Base-by-base conservation (phyloP, 169 alveolate genomes). In the Cryptosporidium viatorum region DNA sequence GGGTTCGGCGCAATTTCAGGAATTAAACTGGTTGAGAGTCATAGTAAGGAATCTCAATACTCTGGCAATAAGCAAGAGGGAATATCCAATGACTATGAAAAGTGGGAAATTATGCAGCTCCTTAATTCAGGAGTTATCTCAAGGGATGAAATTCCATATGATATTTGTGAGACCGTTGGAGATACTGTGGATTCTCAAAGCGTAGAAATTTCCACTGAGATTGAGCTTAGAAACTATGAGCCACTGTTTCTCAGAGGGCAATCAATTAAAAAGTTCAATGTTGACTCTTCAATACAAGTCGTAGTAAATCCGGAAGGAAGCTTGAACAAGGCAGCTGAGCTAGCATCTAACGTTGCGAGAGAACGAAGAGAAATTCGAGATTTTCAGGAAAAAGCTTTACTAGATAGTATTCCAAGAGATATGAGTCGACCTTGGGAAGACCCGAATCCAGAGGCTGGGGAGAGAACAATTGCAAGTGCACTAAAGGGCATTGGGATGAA, bases 181-280 rank as follows among this genome's bases (percentile, higher is more conserved):
- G 65, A 80, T n/a, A 23, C 35, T 14, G 10, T 35, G 33, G 45
- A 33, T 12, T 31, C 52, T 10, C 55, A 41, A 48, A 43, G 16
- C 26, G 58, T 80, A 23, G 89, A 80, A 75, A 29, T 65, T 2
- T 80, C 89, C 1, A 65, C 94, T 5, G 99, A 97, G 85, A 92
- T 98, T 21, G 99, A 97, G 86, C 93, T 97, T 58, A 95, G 95
- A 86, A 98, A 97, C 23, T 96, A 94, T 71, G 98, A 96, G 48
- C 98, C 99, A 33, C 95, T 97, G 10, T 98, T 98, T 93, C 95
- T 98, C 18, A 96, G 97, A 60, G 99, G 99, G 6, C 97, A 97
- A 86, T 97, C 99, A 4, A 95, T 98, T 9, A 96, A 96, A 84
- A 80, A 94, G 95, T 16, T 95, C 71, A 14, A 86, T 92, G 58